Base-by-base conservation (phyloP, 495 filamentous ascomycete genomes). In the Daldinia bambusicola region DNA sequence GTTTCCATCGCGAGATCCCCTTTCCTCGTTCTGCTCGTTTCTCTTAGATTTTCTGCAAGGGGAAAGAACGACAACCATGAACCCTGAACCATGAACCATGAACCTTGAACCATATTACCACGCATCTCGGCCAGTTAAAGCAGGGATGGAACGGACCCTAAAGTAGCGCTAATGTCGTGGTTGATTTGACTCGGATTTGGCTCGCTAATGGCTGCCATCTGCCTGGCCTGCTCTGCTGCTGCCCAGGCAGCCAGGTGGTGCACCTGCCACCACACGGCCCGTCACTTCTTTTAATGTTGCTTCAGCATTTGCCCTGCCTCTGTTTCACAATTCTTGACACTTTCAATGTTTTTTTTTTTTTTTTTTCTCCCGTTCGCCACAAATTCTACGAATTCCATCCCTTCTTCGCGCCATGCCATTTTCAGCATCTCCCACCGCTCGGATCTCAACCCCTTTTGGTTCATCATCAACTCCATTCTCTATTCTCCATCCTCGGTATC, bases 131-230 rank as follows among this genome's bases (percentile, higher is more conserved):
- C 63, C 59, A 67, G 38, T 63, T 59, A 43, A 48, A 57, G 52
- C 69, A 72, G 50, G 69, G 69, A 57, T 72, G 64, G 69, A 72
- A 72, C 64, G 64, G 69, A 72, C 69, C 41, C 50, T 67, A 67
- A 67, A 67, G 53, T 71, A 67, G 55, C 59, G 26, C 37, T 40
- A 48, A 50, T 22, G 16, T 12, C n/a, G n/a, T n/a, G n/a, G n/a
- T n/a, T n/a, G n/a, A n/a, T n/a, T n/a, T n/a, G n/a, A n/a, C n/a
- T n/a, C n/a, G n/a, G n/a, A n/a, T n/a, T 50, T 40, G 37, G 32
- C 32, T 22, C 56, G 52, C 22, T 22, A 26, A 12, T 52, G 12
- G 50, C 30, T 41, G 30, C 22, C 26, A 52, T 34, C 53, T 58
- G 30, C 53, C n/a, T n/a, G n/a, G n/a, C n/a, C n/a, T n/a, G n/a